Evolutionary conservation across 805 yeast species (phyloP), one percentile per base, ranked within the genome.

Genomic region (Myxozyma kluyveri): DNA sequence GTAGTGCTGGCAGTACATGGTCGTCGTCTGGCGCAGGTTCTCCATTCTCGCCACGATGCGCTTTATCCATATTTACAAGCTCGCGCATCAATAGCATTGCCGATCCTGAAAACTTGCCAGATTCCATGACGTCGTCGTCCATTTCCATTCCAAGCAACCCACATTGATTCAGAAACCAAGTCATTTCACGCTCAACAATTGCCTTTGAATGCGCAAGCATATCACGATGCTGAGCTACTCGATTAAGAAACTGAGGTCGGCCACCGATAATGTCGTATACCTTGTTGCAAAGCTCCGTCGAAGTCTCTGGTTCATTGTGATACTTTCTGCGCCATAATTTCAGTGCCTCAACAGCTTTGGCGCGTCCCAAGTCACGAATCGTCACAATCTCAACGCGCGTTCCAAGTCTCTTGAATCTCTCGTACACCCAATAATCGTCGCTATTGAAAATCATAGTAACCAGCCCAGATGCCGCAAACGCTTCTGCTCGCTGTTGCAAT

Each of bases 371-470:
- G 63, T 86, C 67, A 44, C 80, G 72, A 33, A 86, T 83, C 54
- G 84, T 81, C 47, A 87, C 71, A 21, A 86, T 81, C 48, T 87
- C 93, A 41, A 87, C 67, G 31, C 91, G 74, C 0, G 95, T 87
- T 0, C 89, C 87, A 18, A 84, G 70, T 49, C 75, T 75, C 61
- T 83, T 84, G 57, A 87, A 71, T 50, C 88, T 78, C 61, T 86
- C 93, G 65, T 85, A 87, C 1, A 87, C 76, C 95, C 95, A 87
- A 67, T 87, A 87, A 62, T 87, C 95, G 66, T 86, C 95, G 55
- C 86, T 79, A 61, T 84, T 84, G 72, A 86, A 86, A 10, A 86
- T 72, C 68, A 86, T 79, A 0, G 84, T 82, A 18, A 80, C 81
- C 50, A 85, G 70, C 0, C 88, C 86, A 0, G 89, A 77, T 1